Conservation (phyloP, 805 yeast species). For the Sugiyamaella americana region DNA sequence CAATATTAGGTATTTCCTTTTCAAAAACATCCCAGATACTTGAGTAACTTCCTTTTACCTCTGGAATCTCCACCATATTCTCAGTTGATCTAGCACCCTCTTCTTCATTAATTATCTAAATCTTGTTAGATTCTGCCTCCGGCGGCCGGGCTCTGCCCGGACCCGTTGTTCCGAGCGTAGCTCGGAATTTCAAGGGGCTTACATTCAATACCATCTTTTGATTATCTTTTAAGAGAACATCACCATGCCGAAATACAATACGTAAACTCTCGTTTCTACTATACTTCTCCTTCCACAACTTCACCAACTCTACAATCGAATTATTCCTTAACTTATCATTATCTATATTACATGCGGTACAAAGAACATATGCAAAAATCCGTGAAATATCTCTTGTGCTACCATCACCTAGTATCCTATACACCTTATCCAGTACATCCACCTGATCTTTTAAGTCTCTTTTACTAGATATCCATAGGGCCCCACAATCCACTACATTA, state of each 20-base stretch:
- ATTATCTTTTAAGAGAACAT: background rate
- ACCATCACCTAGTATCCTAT: background rate
- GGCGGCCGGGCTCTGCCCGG: too few species aligned
- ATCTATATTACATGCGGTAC: background rate
- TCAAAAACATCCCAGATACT: background rate
- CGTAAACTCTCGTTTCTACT: background rate
- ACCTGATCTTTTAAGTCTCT: background rate
- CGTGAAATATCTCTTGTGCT: slow-evolving; percentile 1
- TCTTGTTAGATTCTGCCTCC: too few species aligned
- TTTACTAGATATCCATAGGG: background rate
- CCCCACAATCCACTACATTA: background rate
- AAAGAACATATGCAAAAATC: slow-evolving; percentile 4
- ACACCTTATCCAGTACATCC: background rate
- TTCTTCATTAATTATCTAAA: too few species aligned
- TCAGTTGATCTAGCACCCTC: too few species aligned
- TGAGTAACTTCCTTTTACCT: too few species aligned
- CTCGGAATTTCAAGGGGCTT: too few species aligned
- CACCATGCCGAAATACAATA: background rate
- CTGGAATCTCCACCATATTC: too few species aligned
- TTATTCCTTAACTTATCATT: background rate
- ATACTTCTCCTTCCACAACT: background rate
- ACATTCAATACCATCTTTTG: background rate
- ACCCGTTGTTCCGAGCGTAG: too few species aligned
- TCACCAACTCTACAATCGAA: background rate
- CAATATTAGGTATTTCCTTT: background rate